Percentiles rank a stretch among this genome's conserved stretches.
Conservation (phyloP, 148 eudicot species). For the Oxyria digyna region DNA sequence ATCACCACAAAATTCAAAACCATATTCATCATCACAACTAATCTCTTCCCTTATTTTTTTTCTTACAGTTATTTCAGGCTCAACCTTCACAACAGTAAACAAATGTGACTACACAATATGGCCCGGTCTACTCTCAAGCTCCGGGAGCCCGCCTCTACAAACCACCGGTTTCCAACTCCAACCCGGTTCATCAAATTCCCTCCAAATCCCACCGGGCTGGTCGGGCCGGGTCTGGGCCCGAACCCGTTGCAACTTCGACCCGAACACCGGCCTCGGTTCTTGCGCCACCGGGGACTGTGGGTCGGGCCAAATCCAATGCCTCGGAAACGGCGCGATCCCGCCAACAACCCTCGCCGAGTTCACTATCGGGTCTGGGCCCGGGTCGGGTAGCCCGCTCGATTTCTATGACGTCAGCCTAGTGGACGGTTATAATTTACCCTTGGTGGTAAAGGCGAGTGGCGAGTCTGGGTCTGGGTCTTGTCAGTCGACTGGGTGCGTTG, state of each 20-base stretch:
- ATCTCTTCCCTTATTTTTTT: neutral
- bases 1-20: neutral
- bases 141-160: constrained; percentile 38
- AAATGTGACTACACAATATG: constrained; percentile 59
- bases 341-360: constrained; percentile 75
- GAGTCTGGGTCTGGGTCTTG: constrained; percentile 65
- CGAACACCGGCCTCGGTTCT: constrained; percentile 36
- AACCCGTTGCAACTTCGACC: constrained; percentile 58
- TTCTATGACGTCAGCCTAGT: constrained; percentile 87
- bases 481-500: constrained; percentile 50
- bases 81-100: constrained; percentile 62
- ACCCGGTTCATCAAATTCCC: constrained; percentile 29
- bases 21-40: neutral
- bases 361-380: constrained; percentile 44
- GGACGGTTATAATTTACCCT: constrained; percentile 69
- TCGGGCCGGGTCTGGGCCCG: constrained; percentile 91
- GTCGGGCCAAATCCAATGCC: constrained; percentile 45
- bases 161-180: constrained; percentile 59
- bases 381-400: constrained; percentile 28
- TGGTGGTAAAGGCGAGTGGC: constrained; percentile 44
- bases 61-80: constrained; percentile 13
- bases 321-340: constrained; percentile 53
- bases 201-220: constrained; percentile 74
- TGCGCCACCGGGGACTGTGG: constrained; percentile 70
- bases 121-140: constrained; percentile 52